These are phyloP conservation scores for Russula compacta DNA, from an alignment of 768 basidiomycete genomes.

Conservation along the genomic window DNA sequence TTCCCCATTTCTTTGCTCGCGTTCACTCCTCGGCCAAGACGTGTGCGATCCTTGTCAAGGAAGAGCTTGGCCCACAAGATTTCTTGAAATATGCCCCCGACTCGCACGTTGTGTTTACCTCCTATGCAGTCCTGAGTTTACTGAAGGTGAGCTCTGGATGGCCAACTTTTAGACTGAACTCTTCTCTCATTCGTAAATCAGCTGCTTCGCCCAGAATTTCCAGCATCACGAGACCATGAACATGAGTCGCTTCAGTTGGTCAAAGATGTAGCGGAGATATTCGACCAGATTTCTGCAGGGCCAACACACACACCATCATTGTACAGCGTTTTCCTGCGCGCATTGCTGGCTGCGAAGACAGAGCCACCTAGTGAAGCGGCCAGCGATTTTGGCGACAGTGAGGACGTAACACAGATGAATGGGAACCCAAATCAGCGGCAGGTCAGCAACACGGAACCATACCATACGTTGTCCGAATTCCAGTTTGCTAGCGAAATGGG, in stretches of 20 bases:
- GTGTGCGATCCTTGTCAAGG: conserved; percentile 64
- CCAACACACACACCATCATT: conserved; percentile 82
- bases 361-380: conserved; percentile 20
- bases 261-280: conserved; percentile 70
- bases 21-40: conserved; percentile 64
- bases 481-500: conserved; percentile 80
- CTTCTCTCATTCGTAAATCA: conserved; percentile 25
- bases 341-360: conserved; percentile 53
- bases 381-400: conserved; percentile 10
- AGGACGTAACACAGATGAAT: conserved; percentile 1
- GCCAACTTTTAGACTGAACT: neutral
- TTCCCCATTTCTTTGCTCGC: conserved; percentile 77
- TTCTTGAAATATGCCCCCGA: conserved; percentile 81
- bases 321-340: conserved; percentile 76
- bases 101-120: conserved; percentile 81
- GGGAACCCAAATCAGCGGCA: conserved; percentile 10
- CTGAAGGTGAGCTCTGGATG: conserved; percentile 57
- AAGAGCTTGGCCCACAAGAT: conserved; percentile 68
- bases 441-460: conserved; percentile 1
- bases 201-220: conserved; percentile 81
- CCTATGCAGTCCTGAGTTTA: conserved; percentile 88
- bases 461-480: conserved; percentile 42
- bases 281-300: conserved; percentile 72
- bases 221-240: conserved; percentile 64
- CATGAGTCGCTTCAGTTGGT: conserved; percentile 60